These are phyloP conservation scores for Dothideomycetidae sp. DNA, from an alignment of 2,329 filamentous ascomycete species.

Conservation along the genomic window DNA sequence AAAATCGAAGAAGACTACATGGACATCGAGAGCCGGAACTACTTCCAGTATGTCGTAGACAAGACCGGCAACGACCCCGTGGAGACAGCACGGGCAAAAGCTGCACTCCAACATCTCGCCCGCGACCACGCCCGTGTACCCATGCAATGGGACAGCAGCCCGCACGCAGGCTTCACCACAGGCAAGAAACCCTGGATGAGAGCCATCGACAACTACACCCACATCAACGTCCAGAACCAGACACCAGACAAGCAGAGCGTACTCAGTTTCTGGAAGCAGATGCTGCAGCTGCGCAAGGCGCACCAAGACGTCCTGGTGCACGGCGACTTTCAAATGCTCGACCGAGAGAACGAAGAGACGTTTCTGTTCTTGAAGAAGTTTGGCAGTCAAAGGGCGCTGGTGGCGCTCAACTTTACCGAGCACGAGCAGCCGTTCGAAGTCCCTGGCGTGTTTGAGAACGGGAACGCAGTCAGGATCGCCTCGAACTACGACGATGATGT, in stretches of 20 bases:
- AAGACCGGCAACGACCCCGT: conserved; percentile 21
- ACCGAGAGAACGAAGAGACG: conserved; percentile 36
- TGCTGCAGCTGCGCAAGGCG: conserved; percentile 42
- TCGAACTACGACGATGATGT: conserved; percentile 4
- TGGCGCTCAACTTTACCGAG: conserved; percentile 27
- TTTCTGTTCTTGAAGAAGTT: conserved; percentile 35
- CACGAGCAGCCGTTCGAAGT: conserved; percentile 10
- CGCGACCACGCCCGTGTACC: conserved; percentile 58
- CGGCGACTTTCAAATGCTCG: conserved; percentile 45
- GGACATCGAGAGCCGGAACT: conserved; percentile 43
- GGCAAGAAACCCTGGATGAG: conserved; percentile 53
- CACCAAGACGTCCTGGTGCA: conserved; percentile 52
- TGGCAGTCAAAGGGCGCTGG: conserved; percentile 19
- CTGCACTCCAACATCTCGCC: conserved; percentile 42
- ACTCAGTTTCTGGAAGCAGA: conserved; percentile 46
- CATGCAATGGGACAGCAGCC: conserved; percentile 52
- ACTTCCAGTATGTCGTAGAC: conserved; percentile 27
- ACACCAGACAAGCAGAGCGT: conserved; percentile 35
- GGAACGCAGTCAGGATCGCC: conserved; percentile 2
- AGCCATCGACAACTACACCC: conserved; percentile 46
- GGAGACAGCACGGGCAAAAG: conserved; percentile 33
- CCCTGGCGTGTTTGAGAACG: conserved; percentile 2
- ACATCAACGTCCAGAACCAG: conserved; percentile 49
- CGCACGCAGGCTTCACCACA: conserved; percentile 51
- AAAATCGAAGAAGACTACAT: conserved; percentile 48